A percentile compares a stretch with the other conserved stretches of the same genome.
Conservation (phyloP, 192 early-diverging fungal species). For the Tieghemiomyces parasiticus region DNA sequence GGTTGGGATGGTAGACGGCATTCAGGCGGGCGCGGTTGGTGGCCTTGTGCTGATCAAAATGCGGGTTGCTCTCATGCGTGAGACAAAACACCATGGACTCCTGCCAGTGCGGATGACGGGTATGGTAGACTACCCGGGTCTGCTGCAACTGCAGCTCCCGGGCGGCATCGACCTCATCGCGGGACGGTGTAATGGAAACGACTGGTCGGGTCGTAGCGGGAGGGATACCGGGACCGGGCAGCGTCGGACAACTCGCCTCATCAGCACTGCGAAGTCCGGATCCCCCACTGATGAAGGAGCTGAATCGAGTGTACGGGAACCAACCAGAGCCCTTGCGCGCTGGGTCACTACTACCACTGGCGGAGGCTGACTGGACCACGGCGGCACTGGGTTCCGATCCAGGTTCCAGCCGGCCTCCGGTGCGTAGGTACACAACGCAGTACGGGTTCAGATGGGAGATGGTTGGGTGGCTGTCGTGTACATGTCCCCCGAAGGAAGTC, state of each 20-base stretch:
- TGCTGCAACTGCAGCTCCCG: background rate
- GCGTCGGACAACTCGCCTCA: background rate
- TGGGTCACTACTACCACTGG: background rate
- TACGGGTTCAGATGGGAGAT: conserved; percentile 9
- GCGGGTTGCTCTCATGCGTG: conserved; percentile 3
- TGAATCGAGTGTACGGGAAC: background rate
- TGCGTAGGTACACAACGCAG: conserved; percentile 1
- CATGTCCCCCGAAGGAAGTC: background rate
- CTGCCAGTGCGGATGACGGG: background rate
- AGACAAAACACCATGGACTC: conserved; percentile 9
- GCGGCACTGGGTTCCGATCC: background rate
- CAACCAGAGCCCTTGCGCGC: background rate
- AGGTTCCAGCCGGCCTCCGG: background rate
- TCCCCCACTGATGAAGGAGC: background rate
- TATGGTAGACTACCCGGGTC: background rate
- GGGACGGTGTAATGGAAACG: background rate
- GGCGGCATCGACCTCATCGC: background rate
- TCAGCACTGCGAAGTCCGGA: background rate
- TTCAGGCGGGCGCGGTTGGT: conserved; percentile 5
- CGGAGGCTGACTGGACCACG: background rate
- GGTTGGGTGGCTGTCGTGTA: background rate
- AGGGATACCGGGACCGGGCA: background rate
- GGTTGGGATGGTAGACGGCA: conserved; percentile 6
- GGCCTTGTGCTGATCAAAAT: conserved; percentile 1
- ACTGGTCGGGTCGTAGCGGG: background rate